Evolutionary conservation across 2,329 filamentous ascomycete genomes (phyloP), one percentile per base, ranked within the genome.

Genomic region (Claviceps sorghi): DNA sequence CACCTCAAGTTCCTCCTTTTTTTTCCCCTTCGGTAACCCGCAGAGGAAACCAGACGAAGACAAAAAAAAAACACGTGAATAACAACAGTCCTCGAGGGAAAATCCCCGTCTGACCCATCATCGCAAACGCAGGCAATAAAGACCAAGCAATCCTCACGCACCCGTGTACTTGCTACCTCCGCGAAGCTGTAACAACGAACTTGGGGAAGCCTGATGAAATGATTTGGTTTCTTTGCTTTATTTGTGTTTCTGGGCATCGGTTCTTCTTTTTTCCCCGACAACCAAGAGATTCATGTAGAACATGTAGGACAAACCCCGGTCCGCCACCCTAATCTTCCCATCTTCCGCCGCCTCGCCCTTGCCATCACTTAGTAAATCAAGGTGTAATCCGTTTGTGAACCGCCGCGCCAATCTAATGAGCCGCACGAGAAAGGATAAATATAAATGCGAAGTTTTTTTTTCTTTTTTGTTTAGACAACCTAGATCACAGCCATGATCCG

Each of bases 351-450:
- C 17, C 48, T 67, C 68, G 63, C 67, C 70, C 69, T 69, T 70
- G 68, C 67, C 67, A 67, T 68, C 66, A 68, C 63, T 65, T 62
- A 61, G 69, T 67, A 72, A 72, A 72, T 71, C 69, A 72, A 73
- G 68, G 68, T 71, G 65, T 67, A 71, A 70, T 69, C 72, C 65
- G 62, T 61, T 63, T 67, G 64, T 70, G 68, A 72, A 73, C 72
- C 71, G 69, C 71, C 72, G 69, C 72, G 72, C 72, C 72, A 72
- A 73, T 74, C 72, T 74, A 74, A 72, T 72, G 70, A 71, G 73
- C 68, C 68, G 69, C 70, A 69, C 69, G 69, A 73, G 67, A 72
- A 72, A 69, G 65, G 62, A 64, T 63, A 67, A 56, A 53, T 67
- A 70, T 69, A 66, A 45, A 66, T 67, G 65, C 64, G 62, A 66